These are phyloP conservation scores for Licmophora abbreviata DNA, from an alignment of 108 stramenopile species.

Conservation along the genomic window DNA sequence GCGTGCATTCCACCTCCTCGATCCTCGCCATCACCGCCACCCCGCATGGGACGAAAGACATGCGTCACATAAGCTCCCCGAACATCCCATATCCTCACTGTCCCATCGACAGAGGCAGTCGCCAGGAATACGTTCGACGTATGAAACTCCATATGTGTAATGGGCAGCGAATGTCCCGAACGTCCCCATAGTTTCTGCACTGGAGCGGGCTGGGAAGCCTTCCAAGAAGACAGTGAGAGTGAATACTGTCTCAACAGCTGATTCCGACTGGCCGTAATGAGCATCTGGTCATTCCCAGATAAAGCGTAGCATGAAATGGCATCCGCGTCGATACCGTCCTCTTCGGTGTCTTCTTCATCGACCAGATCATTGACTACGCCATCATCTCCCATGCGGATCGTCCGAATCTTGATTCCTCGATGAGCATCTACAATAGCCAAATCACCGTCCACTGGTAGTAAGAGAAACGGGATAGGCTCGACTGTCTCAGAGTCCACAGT, in stretches of 20 bases:
- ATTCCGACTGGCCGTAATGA: constrained; percentile 61
- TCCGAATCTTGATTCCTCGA: constrained; percentile 38
- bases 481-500: constrained; percentile 1
- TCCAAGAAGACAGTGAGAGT: constrained; percentile 8
- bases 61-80: constrained; percentile 78
- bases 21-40: constrained; percentile 24
- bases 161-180: constrained; percentile 71
- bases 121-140: constrained; percentile 68
- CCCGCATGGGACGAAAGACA: constrained; percentile 51
- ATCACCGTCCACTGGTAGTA: constrained; percentile 74
- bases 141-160: constrained; percentile 64
- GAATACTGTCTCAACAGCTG: constrained; percentile 62
- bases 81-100: constrained; percentile 74
- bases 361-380: constrained; percentile 8
- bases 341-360: constrained; percentile 61
- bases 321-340: constrained; percentile 63
- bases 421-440: constrained; percentile 65
- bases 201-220: constrained; percentile 1
- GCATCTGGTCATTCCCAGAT: constrained; percentile 41
- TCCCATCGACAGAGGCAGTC: constrained; percentile 79
- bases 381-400: constrained; percentile 17
- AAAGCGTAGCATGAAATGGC: constrained; percentile 72
- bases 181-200: constrained; percentile 49
- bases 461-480: constrained; percentile 31
- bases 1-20: constrained; percentile 38